phyloP scores from a whole-genome alignment of 2,329 filamentous ascomycete species.

The Cercospora sp. region DNA sequence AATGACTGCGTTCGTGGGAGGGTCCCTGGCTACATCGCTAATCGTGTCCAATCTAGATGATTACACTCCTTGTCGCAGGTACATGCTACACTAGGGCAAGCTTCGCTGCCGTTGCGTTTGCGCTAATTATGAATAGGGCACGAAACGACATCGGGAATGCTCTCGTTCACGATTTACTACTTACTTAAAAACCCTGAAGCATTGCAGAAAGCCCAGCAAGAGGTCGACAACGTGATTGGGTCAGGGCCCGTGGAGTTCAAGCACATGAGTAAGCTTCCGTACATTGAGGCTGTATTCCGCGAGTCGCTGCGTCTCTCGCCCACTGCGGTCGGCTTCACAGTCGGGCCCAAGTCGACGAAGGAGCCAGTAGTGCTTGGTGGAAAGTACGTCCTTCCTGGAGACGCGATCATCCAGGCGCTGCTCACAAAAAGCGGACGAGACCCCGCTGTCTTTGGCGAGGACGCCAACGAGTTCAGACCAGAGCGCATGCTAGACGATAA shows the following conservation, averaged over 20 bases:
- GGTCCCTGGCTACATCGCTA: background rate
- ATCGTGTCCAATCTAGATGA: conserved; percentile 44
- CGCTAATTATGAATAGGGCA: conserved; percentile 49
- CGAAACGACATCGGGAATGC: conserved; percentile 68
- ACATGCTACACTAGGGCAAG: background rate
- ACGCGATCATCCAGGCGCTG: conserved; percentile 53
- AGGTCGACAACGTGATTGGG: conserved; percentile 67
- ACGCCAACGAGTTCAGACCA: conserved; percentile 66
- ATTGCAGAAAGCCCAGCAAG: conserved; percentile 62
- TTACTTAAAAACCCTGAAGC: conserved; percentile 63
- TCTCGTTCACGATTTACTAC: conserved; percentile 66
- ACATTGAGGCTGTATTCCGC: conserved; percentile 63
- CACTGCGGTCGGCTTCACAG: conserved; percentile 57
- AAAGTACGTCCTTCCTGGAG: conserved; percentile 60
- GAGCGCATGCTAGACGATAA: conserved; percentile 71
- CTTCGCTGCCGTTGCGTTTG: background rate
- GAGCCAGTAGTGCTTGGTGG: conserved; percentile 53
- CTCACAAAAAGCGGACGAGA: conserved; percentile 61
- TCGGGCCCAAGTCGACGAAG: background rate
- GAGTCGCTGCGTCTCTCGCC: conserved; percentile 65
- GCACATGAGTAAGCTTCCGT: conserved; percentile 64
- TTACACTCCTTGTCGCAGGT: conserved; percentile 65
- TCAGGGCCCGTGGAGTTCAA: conserved; percentile 58
- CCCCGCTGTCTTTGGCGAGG: conserved; percentile 63
- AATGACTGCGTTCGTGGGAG: background rate